phyloP scores from a whole-genome alignment of 129 eudicot species.

The Chrysanthemum lavandulifolium region DNA sequence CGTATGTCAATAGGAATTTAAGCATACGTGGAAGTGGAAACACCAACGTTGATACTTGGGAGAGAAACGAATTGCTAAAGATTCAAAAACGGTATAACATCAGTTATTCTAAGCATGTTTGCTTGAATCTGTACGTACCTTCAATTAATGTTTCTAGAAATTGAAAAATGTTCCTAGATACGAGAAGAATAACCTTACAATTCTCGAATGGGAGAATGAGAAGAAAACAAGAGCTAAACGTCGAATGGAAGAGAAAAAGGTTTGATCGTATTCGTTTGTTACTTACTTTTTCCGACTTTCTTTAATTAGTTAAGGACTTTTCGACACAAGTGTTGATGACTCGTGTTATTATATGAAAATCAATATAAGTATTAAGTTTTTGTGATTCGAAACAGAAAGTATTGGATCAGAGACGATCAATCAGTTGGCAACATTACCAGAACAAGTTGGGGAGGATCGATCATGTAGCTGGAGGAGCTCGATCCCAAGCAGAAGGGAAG shows the following conservation, averaged over 20 bases:
- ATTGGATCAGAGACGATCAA: slow-evolving; percentile 47
- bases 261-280: slow-evolving; percentile 1
- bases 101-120: neutral
- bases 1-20: slow-evolving; percentile 31
- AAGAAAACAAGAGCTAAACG: slow-evolving; percentile 60
- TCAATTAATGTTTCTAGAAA: neutral
- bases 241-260: slow-evolving; percentile 71
- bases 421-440: slow-evolving; percentile 58
- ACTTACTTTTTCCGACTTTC: neutral
- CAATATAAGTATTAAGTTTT: neutral
- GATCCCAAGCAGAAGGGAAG: slow-evolving; percentile 53
- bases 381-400: slow-evolving; percentile 41
- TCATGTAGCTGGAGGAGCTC: slow-evolving; percentile 60
- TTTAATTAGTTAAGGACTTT: too few species aligned
- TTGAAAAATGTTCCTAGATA: slow-evolving; percentile 35
- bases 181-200: slow-evolving; percentile 42
- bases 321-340: neutral
- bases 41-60: slow-evolving; percentile 71
- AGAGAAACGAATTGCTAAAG: slow-evolving; percentile 53
- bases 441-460: slow-evolving; percentile 62
- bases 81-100: slow-evolving; percentile 49
- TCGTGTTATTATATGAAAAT: neutral
- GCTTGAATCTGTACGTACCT: neutral
- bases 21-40: slow-evolving; percentile 32
- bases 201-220: slow-evolving; percentile 75